Evolutionary conservation across 495 filamentous ascomycete genomes (phyloP), one percentile per base, ranked within the genome.

Genomic region (Penicillium cataractarum): DNA sequence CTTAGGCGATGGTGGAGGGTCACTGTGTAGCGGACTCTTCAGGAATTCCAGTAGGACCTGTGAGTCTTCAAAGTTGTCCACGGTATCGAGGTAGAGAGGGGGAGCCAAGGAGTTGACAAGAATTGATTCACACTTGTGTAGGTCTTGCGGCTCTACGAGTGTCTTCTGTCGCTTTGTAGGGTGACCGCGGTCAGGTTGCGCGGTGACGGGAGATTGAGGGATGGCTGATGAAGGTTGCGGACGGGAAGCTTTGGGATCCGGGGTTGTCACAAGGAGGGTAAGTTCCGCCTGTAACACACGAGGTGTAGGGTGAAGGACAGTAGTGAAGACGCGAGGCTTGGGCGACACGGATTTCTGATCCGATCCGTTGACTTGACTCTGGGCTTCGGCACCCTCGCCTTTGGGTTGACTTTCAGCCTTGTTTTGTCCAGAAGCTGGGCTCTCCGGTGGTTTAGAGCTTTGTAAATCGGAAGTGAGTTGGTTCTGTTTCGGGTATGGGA

Each of bases 231-330:
- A 81, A 39, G 86, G 77, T 46, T 82, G 75, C 8, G 81, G 79
- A 29, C 74, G 74, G 24, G 72, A 69, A 59, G 79, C 79, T 67
- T 80, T 82, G 0, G 82, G 79, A 50, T 86, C 83, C 5, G 89
- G 89, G 3, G 90, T 96, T 15, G 83, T 87, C 0, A 89, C 88
- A 57, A 94, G 87, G 35, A 95, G 82, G 46, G 84, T 82, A 53
- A 97, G 79, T 66, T 97, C 94, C 42, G 82, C 81, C 55, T 91
- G 84, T 37, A 91, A 71, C 35, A 86, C 91, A 56, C 90, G 85
- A 12, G 86, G 79, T 0, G 95, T 97, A 8, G 96, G 92, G 59
- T 92, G 91, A 15, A 98, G 86, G 6, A 97, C 93, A 39, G 89
- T 87, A 2, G 91, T 94, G 59, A 82, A 86, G 13, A 94, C 80